These are phyloP conservation scores for Phytophthora pinifolia DNA, from an alignment of 352 stramenopile genomes.

Conservation along the genomic window DNA sequence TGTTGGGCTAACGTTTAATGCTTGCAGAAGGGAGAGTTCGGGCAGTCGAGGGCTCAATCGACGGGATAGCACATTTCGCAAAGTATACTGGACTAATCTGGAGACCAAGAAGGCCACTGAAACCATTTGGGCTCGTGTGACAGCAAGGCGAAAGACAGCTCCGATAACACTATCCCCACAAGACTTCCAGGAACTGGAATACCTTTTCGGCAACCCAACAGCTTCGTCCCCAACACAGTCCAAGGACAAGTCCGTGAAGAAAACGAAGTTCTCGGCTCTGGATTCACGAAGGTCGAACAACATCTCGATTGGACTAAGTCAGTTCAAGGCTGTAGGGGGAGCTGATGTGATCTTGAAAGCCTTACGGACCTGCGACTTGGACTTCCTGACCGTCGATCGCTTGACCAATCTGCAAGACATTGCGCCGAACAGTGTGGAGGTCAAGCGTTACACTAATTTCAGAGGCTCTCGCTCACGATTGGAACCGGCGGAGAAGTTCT, in stretches of 20 bases:
- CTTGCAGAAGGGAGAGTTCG: slow-evolving; percentile 12
- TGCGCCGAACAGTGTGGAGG: slow-evolving; percentile 56
- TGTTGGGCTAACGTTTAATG: background rate
- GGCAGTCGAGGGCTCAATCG: slow-evolving; percentile 24
- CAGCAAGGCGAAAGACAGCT: slow-evolving; percentile 56
- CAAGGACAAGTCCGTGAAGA: slow-evolving; percentile 28
- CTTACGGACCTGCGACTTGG: slow-evolving; percentile 53
- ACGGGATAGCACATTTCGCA: slow-evolving; percentile 61
- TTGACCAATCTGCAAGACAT: slow-evolving; percentile 71
- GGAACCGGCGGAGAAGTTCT: slow-evolving; percentile 60
- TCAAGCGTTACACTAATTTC: slow-evolving; percentile 76
- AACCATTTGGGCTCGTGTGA: slow-evolving; percentile 79
- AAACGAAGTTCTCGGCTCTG: slow-evolving; percentile 53
- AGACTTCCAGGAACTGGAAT: slow-evolving; percentile 65
- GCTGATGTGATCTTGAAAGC: slow-evolving; percentile 47
- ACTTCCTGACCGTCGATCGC: slow-evolving; percentile 59
- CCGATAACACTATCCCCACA: slow-evolving; percentile 70
- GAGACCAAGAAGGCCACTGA: slow-evolving; percentile 53
- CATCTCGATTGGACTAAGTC: slow-evolving; percentile 77
- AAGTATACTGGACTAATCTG: slow-evolving; percentile 81
- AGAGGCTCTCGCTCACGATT: slow-evolving; percentile 46
- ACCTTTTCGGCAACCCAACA: slow-evolving; percentile 49
- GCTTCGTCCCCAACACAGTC: slow-evolving; percentile 10
- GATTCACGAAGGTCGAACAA: slow-evolving; percentile 81
- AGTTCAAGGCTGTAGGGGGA: slow-evolving; percentile 66